phyloP scores from a whole-genome alignment of 129 eudicot species.

The Arctium lappa region DNA sequence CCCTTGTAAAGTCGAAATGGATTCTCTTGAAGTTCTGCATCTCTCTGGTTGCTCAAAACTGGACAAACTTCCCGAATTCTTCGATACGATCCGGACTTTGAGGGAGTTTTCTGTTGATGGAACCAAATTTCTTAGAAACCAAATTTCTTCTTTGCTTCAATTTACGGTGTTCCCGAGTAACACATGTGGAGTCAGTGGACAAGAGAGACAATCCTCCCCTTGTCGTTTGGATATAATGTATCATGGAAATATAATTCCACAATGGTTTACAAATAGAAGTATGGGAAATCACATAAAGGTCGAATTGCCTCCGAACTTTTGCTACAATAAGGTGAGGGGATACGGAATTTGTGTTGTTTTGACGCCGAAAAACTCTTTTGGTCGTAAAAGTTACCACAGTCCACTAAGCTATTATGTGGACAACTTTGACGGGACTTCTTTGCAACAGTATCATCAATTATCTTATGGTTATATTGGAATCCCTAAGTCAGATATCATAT shows the following conservation, averaged over 20 bases:
- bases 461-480: no score
- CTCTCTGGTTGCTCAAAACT: no score
- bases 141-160: no score
- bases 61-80: no score
- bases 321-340: constrained; percentile 4
- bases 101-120: no score
- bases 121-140: not conserved
- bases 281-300: not conserved
- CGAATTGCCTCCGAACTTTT: not conserved
- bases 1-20: no score
- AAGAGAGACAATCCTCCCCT: not conserved
- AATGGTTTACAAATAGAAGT: constrained; percentile 7
- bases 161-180: not conserved
- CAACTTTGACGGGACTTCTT: not conserved
- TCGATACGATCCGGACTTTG: no score
- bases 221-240: not conserved
- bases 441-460: not conserved
- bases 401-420: not conserved
- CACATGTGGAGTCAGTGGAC: not conserved
- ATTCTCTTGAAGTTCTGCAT: no score
- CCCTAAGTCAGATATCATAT: not conserved
- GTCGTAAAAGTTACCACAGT: not conserved
- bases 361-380: not conserved
- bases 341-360: constrained; percentile 11
- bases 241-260: not conserved